Evolutionary conservation across 805 yeast genomes (phyloP).

Genomic region (Wickerhamiella dianesei): DNA sequence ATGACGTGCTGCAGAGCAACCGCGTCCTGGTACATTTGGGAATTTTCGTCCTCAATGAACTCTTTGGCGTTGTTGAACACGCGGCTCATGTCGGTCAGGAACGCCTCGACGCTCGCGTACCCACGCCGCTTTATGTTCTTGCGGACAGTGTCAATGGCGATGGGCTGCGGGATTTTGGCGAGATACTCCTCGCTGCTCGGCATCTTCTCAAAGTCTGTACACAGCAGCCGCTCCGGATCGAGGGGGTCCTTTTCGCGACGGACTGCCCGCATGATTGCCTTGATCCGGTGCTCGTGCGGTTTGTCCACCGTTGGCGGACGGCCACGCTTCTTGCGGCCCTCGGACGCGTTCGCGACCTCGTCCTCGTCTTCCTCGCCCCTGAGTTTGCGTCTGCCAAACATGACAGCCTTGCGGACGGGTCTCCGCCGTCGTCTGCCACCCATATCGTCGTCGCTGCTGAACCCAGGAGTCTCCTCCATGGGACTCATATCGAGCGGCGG

Average conservation of each 20-base stretch:
- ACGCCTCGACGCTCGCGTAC: conserved; percentile 61
- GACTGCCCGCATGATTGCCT: conserved; percentile 67
- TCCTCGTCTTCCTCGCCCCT: conserved; percentile 22
- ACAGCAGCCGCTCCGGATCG: conserved; percentile 36
- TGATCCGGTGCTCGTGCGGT: conserved; percentile 85
- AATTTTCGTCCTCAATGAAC: conserved; percentile 41
- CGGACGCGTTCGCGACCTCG: conserved; percentile 21
- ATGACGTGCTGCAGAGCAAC: conserved; percentile 48
- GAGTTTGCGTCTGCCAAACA: conserved; percentile 12
- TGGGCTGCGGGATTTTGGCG: conserved; percentile 31
- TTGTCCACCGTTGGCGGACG: conserved; percentile 84
- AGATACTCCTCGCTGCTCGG: conserved; percentile 48
- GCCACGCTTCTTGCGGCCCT: conserved; percentile 56
- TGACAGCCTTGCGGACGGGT: conserved; percentile 19
- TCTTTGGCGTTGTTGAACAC: conserved; percentile 63
- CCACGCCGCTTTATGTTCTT: conserved; percentile 75
- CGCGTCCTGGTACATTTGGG: conserved; percentile 49
- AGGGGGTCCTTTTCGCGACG: conserved; percentile 48
- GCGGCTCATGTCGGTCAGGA: conserved; percentile 59
- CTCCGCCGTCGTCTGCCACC: conserved; percentile 18
- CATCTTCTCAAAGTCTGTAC: conserved; percentile 59
- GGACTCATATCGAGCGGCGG: conserved; percentile 1
- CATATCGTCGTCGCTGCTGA: conserved; percentile 17
- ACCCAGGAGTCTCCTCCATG: background rate
- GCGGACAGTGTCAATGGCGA: conserved; percentile 38